Conservation (phyloP, 495 filamentous ascomycete genomes). For the Trypethelium eluteriae region DNA sequence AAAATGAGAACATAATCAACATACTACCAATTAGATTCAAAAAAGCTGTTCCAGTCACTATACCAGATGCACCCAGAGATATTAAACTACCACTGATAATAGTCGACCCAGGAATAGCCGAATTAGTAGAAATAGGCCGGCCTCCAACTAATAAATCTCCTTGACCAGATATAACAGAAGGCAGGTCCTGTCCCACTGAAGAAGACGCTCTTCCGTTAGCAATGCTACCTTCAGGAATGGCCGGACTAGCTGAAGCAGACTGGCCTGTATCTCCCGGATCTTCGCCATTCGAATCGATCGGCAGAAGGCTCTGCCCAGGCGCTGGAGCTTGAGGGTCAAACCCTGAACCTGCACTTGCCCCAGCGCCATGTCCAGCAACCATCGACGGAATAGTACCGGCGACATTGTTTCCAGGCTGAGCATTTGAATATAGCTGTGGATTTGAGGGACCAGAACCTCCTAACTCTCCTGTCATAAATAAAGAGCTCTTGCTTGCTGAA, state of each 20-base stretch:
- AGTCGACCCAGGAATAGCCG: background rate
- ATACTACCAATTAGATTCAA: slow-evolving; percentile 1
- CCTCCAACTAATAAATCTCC: background rate
- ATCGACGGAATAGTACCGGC: background rate
- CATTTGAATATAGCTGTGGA: background rate
- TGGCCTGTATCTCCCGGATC: too few species aligned
- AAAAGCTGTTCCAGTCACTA: background rate
- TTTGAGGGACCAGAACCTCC: background rate
- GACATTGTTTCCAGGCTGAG: background rate
- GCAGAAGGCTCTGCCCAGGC: background rate
- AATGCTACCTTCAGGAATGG: too few species aligned
- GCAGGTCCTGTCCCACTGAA: too few species aligned
- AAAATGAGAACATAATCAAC: background rate
- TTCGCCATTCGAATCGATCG: too few species aligned
- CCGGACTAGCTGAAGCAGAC: too few species aligned
- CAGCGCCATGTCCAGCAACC: background rate
- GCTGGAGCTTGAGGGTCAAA: background rate
- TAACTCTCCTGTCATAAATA: too few species aligned
- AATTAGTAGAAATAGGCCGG: background rate
- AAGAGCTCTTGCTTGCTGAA: too few species aligned
- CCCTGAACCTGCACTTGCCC: background rate
- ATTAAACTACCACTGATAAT: background rate
- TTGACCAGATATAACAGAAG: background rate
- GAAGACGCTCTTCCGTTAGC: too few species aligned
- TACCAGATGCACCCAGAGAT: background rate